Conservation (phyloP, 805 yeast species). For the Candida odintsovae region DNA sequence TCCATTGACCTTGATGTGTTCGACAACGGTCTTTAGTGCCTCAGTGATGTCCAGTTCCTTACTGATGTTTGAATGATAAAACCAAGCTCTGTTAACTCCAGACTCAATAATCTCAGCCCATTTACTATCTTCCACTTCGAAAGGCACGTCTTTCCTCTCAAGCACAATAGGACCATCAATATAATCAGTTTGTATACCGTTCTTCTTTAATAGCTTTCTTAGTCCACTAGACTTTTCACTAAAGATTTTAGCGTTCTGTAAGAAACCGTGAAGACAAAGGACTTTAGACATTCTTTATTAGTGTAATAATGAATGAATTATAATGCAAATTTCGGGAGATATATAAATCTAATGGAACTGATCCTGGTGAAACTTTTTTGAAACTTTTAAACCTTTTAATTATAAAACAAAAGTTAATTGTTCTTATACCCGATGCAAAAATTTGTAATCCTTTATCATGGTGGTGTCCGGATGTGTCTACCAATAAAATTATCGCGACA, state of each 20-base stretch:
- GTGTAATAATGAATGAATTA: background rate
- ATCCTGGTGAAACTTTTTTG: no score
- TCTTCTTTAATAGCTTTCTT: conserved; percentile 62
- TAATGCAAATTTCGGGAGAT: background rate
- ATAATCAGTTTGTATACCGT: conserved; percentile 66
- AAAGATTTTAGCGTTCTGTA: conserved; percentile 78
- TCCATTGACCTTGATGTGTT: conserved; percentile 55
- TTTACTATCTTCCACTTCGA: conserved; percentile 50
- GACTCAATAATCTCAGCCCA: conserved; percentile 43
- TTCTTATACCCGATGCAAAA: background rate
- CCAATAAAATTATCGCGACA: background rate
- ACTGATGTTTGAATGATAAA: conserved; percentile 47
- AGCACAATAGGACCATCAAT: conserved; percentile 73
- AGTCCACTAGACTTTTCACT: conserved; percentile 87
- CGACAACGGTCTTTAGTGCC: conserved; percentile 41
- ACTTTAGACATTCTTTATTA: conserved; percentile 38
- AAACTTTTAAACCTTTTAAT: no score
- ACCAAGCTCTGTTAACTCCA: conserved; percentile 64
- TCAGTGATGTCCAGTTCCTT: conserved; percentile 45
- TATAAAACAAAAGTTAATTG: background rate
- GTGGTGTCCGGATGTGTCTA: background rate
- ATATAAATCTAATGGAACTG: no score
- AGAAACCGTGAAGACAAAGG: conserved; percentile 87
- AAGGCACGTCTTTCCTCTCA: conserved; percentile 68
- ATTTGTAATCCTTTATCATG: background rate